Evolutionary conservation across 345 rosid genomes (phyloP).

Genomic region (Aegle marmelos): DNA sequence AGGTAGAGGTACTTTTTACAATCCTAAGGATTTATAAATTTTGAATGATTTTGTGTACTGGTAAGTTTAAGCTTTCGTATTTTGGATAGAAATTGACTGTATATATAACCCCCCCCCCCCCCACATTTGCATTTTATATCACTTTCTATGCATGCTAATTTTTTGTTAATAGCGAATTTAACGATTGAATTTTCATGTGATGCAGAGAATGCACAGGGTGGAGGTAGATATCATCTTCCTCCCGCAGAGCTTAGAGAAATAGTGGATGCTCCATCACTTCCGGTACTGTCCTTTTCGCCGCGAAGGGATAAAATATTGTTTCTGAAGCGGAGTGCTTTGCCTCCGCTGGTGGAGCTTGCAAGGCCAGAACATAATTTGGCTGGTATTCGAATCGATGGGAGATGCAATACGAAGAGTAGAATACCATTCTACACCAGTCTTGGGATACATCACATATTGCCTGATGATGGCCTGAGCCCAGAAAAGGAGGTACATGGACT

Average conservation of each 20-base stretch:
- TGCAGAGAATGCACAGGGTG: conserved; percentile 32
- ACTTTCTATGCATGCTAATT: too few relatives aligned
- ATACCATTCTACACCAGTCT: conserved; percentile 93
- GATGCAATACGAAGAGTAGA: conserved; percentile 81
- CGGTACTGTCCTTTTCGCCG: conserved; percentile 88
- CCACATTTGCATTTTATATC: too few relatives aligned
- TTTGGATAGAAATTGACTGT: too few relatives aligned
- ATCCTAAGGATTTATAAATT: too few relatives aligned
- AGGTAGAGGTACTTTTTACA: too few relatives aligned
- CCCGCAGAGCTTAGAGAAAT: conserved; percentile 82
- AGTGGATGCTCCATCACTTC: conserved; percentile 90
- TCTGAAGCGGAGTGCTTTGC: conserved; percentile 79
- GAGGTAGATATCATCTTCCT: conserved; percentile 63
- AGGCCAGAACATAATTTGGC: conserved; percentile 93
- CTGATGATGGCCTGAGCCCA: conserved; percentile 77
- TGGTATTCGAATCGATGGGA: conserved; percentile 82
- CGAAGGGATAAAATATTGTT: conserved; percentile 77
- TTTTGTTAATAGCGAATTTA: too few relatives aligned
- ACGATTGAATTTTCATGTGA: not conserved
- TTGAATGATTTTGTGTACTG: too few relatives aligned
- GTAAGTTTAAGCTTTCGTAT: too few relatives aligned
- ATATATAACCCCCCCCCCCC: too few relatives aligned
- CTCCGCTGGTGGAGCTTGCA: conserved; percentile 79
- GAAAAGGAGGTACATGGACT: conserved; percentile 76
- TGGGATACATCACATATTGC: conserved; percentile 68